Evolutionary conservation across 495 filamentous ascomycete species (phyloP), one percentile per base, ranked within the genome.

Genomic region (Lepraria neglecta): DNA sequence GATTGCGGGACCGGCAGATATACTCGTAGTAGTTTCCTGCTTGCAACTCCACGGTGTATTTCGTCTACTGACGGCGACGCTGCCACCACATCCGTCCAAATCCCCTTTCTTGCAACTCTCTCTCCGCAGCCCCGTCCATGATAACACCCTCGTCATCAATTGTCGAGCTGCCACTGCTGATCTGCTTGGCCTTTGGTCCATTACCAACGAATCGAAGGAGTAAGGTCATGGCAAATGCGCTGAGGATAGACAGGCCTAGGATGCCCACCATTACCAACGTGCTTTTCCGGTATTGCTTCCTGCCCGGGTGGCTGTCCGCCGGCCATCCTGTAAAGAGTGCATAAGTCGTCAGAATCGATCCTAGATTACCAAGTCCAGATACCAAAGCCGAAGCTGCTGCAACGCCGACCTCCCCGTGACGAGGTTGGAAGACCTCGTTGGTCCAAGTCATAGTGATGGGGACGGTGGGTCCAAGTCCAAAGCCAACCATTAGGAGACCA

Each of bases 401-500:
- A 4, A 95, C 91, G 57, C 91, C 91, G 40, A 96, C 89, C 73
- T 96, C 91, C 35, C 91, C 88, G 67, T 96, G 90, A 4, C 91
- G 86, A 21, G 78, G 83, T 71, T 96, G 91, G 77, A 96, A 96
- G 61, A 95, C 87, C 72, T 95, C 89, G 62, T 82, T 87, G 7
- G 91, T 91, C 91, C 91, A 95, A 59, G 90, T 86, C 90, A 95
- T 96, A 69, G 85, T 90, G 70, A 90, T 90, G 45, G 91, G 91
- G 3, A 96, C 91, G 3, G 91, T 96, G 14, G 91, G 91, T 6
- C 91, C 91, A 6, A 96, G 84, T 4, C 91, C 91, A 71, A 95
- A 96, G 6, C 91, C 91, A 54, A 96, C 85, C 69, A 96, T 84
- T 19, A 96, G 75, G n/a, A 96, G 81, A 2, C 91, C 91, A 43